These are phyloP conservation scores for Circinella umbellata DNA, from an alignment of 371 early-diverging fungal species.

Conservation along the genomic window DNA sequence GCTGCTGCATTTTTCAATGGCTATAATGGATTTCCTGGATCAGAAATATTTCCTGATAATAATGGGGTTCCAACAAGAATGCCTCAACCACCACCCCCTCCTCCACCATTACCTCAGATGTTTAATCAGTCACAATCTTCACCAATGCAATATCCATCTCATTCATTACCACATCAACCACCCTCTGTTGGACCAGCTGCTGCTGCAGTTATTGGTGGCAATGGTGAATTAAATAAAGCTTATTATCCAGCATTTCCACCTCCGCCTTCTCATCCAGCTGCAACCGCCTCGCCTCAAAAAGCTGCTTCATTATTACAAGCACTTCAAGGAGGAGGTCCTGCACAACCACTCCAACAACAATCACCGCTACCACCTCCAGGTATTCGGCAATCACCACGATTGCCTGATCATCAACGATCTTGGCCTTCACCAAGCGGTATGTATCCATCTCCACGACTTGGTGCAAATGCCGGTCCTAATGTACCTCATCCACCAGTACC, in stretches of 20 bases:
- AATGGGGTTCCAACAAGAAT: constrained; percentile 1
- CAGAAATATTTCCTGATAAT: constrained; percentile 1
- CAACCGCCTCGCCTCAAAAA: constrained; percentile 51
- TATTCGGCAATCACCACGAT: constrained; percentile 21
- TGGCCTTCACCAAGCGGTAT: constrained; percentile 6
- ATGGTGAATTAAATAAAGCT: constrained; percentile 13
- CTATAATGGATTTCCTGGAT: constrained; percentile 1
- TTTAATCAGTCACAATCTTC: constrained; percentile 5
- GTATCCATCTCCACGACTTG: constrained; percentile 11
- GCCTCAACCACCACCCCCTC: constrained; percentile 3
- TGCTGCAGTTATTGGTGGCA: neutral
- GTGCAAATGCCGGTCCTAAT: neutral
- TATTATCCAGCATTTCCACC: constrained; percentile 9
- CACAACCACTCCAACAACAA: neutral
- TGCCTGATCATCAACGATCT: constrained; percentile 15
- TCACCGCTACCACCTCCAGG: neutral
- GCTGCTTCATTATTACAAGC: constrained; percentile 51
- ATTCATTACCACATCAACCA: neutral
- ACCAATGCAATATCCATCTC: constrained; percentile 7
- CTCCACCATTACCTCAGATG: constrained; percentile 2
- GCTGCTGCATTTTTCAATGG: constrained; percentile 3
- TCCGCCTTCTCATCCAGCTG: constrained; percentile 19
- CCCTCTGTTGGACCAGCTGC: neutral
- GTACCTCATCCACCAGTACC: neutral
- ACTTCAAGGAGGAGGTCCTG: constrained; percentile 34